Evolutionary conservation across 2,329 filamentous ascomycete species (phyloP).

Genomic region (Xylariaceae sp.): DNA sequence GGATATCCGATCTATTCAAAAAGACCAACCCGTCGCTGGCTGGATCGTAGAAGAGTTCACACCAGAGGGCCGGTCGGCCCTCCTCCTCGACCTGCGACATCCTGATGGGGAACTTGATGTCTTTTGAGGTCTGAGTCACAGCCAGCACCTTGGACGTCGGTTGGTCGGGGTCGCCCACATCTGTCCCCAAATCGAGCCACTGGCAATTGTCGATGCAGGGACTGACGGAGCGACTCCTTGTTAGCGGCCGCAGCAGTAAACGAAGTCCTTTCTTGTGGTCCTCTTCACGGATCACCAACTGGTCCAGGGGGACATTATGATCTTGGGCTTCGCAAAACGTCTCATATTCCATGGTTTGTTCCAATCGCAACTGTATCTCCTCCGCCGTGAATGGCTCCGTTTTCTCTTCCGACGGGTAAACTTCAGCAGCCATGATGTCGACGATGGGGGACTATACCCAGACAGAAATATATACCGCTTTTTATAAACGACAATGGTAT

Average conservation of each 20-base stretch:
- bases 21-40: slow-evolving; percentile 54
- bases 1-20: slow-evolving; percentile 50
- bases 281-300: slow-evolving; percentile 46
- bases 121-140: slow-evolving; percentile 54
- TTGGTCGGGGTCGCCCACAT: slow-evolving; percentile 46
- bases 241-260: slow-evolving; percentile 52
- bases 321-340: slow-evolving; percentile 37
- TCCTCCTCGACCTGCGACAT: slow-evolving; percentile 45
- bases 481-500: slow-evolving; percentile 7
- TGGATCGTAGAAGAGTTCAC: slow-evolving; percentile 56
- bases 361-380: slow-evolving; percentile 48
- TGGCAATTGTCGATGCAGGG: slow-evolving; percentile 52
- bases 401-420: slow-evolving; percentile 45
- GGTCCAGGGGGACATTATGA: slow-evolving; percentile 49
- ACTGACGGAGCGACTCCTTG: slow-evolving; percentile 49
- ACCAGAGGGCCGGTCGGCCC: slow-evolving; percentile 49
- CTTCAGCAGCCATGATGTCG: slow-evolving; percentile 43
- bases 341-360: slow-evolving; percentile 41
- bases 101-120: slow-evolving; percentile 56
- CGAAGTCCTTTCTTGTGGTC: slow-evolving; percentile 53
- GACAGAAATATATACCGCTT: slow-evolving; percentile 1
- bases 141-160: slow-evolving; percentile 54
- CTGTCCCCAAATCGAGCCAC: slow-evolving; percentile 52
- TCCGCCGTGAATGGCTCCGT: slow-evolving; percentile 55
- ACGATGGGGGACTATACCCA: slow-evolving; percentile 13